A percentile compares a stretch with the other conserved stretches of the same genome.
Conservation (phyloP, 176 grass and related monocot species). For the Saccharum officinarum region DNA sequence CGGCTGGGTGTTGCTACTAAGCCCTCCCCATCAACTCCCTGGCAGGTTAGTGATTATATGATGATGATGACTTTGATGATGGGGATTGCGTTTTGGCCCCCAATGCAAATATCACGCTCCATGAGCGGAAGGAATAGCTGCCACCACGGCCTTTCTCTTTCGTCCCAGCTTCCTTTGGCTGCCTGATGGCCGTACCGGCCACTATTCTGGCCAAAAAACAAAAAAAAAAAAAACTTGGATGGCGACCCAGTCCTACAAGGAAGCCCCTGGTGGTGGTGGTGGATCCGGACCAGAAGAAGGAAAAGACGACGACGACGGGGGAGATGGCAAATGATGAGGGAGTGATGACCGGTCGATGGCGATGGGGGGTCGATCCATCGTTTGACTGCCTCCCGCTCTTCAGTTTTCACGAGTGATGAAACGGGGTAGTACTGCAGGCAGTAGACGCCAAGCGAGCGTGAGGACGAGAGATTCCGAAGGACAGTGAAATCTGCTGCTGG, state of each 20-base stretch:
- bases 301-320: conserved; percentile 14
- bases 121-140: neutral
- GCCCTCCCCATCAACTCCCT: neutral
- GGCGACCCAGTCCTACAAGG: conserved; percentile 26
- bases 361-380: conserved; percentile 30
- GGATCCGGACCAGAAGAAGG: conserved; percentile 19
- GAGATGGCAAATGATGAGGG: conserved; percentile 57
- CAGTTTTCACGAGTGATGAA: neutral
- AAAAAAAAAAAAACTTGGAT: conserved; percentile 5
- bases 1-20: neutral
- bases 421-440: too few relatives aligned
- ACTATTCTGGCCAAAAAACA: neutral
- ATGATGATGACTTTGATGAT: neutral
- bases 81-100: neutral
- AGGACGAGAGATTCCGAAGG: conserved; percentile 1
- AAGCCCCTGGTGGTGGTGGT: neutral
- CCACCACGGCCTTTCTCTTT: neutral
- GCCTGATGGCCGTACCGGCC: conserved; percentile 8
- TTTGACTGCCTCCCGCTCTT: conserved; percentile 21
- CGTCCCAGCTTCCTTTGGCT: neutral
- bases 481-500: conserved; percentile 38
- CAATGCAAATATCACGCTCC: neutral
- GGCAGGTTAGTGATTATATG: conserved; percentile 9
- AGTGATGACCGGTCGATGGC: conserved; percentile 51
- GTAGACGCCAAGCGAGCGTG: conserved; percentile 46